A percentile compares a stretch with the other conserved stretches of the same genome.
phyloP scores from a whole-genome alignment of 495 filamentous ascomycete genomes.

The Platismatia glauca region DNA sequence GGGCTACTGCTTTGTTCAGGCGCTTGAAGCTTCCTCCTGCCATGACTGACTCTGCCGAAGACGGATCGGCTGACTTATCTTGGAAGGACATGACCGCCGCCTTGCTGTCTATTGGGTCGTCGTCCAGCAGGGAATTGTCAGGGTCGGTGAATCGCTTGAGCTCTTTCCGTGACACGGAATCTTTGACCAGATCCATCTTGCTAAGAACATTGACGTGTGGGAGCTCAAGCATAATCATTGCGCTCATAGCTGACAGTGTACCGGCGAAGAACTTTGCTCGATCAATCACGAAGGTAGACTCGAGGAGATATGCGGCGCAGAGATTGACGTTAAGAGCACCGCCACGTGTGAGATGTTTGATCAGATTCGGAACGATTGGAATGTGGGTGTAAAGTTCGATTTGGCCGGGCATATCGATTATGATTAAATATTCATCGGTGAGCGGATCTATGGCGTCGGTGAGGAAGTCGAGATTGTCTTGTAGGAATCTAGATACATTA shows the following conservation, averaged over 20 bases:
- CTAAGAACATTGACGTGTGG: conserved; percentile 90
- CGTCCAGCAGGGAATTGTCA: conserved; percentile 66
- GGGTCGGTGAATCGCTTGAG: conserved; percentile 81
- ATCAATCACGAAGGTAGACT: conserved; percentile 90
- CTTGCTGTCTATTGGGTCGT: conserved; percentile 49
- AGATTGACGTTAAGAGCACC: conserved; percentile 81
- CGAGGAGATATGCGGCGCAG: conserved; percentile 92
- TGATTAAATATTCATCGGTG: conserved; percentile 89
- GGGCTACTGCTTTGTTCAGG: conserved; percentile 76
- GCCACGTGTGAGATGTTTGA: conserved; percentile 66
- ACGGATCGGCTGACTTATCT: conserved; percentile 43
- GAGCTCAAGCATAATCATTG: conserved; percentile 96
- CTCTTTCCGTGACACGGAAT: conserved; percentile 70
- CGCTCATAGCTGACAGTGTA: conserved; percentile 90
- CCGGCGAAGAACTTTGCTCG: conserved; percentile 95
- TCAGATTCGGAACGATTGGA: conserved; percentile 79
- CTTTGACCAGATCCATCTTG: conserved; percentile 94
- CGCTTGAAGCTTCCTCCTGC: conserved; percentile 65
- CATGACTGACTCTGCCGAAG: conserved; percentile 58
- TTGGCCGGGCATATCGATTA: conserved; percentile 97
- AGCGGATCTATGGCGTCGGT: conserved; percentile 77
- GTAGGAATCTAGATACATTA: conserved; percentile 49
- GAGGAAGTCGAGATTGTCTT: conserved; percentile 93
- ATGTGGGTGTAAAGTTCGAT: conserved; percentile 98
- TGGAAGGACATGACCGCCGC: conserved; percentile 21